These are phyloP conservation scores for Phytophthora fragariae DNA, from an alignment of 352 stramenopile species.

Conservation along the genomic window DNA sequence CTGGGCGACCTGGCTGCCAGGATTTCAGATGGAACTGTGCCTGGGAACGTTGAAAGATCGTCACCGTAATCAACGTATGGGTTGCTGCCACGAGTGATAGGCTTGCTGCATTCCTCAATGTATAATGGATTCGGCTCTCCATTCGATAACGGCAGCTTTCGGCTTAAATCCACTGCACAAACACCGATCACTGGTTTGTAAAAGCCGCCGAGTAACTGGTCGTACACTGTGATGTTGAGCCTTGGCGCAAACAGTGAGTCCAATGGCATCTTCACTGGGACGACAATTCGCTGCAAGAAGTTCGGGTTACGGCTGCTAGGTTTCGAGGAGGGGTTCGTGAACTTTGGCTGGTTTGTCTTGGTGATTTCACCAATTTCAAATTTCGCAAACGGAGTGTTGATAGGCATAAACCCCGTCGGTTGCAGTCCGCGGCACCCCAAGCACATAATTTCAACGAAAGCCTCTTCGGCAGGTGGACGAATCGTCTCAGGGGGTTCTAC, in stretches of 20 bases:
- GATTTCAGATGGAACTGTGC: constrained; percentile 41
- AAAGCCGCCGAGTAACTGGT: constrained; percentile 86
- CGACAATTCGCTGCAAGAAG: constrained; percentile 87
- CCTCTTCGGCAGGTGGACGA: constrained; percentile 63
- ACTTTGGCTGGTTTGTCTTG: constrained; percentile 65
- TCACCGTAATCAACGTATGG: constrained; percentile 69
- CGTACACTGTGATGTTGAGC: constrained; percentile 87
- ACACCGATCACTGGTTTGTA: constrained; percentile 84
- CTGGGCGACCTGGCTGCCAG: constrained; percentile 21
- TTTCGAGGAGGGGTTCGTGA: constrained; percentile 81
- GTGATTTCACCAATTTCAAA: constrained; percentile 84
- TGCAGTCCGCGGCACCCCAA: constrained; percentile 80
- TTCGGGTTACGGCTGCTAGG: constrained; percentile 87
- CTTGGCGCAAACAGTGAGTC: constrained; percentile 87
- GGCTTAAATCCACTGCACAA: constrained; percentile 73
- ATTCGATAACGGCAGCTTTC: constrained; percentile 79
- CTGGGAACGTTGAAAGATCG: constrained; percentile 71
- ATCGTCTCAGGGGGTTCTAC: constrained; percentile 72
- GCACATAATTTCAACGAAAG: constrained; percentile 84
- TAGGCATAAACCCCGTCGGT: constrained; percentile 82
- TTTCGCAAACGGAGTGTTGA: constrained; percentile 87
- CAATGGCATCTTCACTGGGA: constrained; percentile 84
- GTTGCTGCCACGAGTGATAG: constrained; percentile 44
- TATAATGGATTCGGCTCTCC: constrained; percentile 69
- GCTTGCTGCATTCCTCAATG: constrained; percentile 48